These are phyloP conservation scores for Candida sithepensis DNA, from an alignment of 805 yeast species.

Conservation along the genomic window DNA sequence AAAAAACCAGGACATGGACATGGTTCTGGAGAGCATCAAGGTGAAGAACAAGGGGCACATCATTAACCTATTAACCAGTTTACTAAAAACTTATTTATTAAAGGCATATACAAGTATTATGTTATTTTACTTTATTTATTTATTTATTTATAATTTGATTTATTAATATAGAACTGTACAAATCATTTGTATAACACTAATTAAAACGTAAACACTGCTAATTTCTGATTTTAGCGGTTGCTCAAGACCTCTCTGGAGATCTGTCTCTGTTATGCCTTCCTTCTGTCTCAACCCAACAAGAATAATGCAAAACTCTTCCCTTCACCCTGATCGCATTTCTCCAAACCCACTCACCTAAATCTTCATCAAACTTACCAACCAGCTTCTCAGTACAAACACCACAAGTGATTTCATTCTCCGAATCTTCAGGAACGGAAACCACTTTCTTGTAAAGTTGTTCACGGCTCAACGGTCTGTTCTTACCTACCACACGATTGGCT, in stretches of 20 bases:
- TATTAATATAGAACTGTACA: too few relatives aligned
- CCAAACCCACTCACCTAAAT: slow-evolving; percentile 81
- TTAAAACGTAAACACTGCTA: too few relatives aligned
- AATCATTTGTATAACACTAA: too few relatives aligned
- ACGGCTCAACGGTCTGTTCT: slow-evolving; percentile 11
- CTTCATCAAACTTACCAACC: slow-evolving; percentile 66
- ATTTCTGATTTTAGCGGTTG: not conserved
- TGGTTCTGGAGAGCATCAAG: not conserved
- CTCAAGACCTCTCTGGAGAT: slow-evolving; percentile 26
- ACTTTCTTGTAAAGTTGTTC: slow-evolving; percentile 41
- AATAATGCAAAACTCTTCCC: slow-evolving; percentile 53
- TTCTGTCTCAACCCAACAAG: slow-evolving; percentile 62
- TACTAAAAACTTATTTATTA: slow-evolving; percentile 8
- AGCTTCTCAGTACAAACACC: slow-evolving; percentile 69
- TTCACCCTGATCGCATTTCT: slow-evolving; percentile 53
- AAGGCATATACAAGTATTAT: too few relatives aligned
- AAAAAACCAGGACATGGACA: slow-evolving; percentile 9
- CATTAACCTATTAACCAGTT: not conserved
- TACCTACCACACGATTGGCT: slow-evolving; percentile 13
- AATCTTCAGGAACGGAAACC: slow-evolving; percentile 65
- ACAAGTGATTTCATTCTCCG: slow-evolving; percentile 57
- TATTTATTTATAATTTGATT: not conserved
- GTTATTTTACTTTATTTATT: slow-evolving; percentile 5
- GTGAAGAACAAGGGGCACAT: slow-evolving; percentile 1
- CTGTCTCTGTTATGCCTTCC: slow-evolving; percentile 26